Conservation (phyloP, 441 rosid genomes). For the Populus trichocarpa region DNA sequence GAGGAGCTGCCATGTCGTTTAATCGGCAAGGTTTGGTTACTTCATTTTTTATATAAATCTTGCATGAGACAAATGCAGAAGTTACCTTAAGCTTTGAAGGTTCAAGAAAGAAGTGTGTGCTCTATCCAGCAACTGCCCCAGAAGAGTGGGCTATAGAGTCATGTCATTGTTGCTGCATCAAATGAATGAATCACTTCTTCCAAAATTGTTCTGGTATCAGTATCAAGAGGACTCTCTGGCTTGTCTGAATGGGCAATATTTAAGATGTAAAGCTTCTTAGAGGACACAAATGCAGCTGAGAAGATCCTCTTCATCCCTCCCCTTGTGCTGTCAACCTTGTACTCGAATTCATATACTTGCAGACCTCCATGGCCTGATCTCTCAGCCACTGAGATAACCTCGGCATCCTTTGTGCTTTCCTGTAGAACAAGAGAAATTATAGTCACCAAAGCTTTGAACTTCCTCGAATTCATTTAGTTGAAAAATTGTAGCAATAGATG, state of each 20-base stretch:
- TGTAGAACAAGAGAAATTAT: conserved; percentile 18
- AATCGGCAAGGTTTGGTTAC: background rate
- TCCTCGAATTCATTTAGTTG: background rate
- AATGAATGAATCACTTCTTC: conserved; percentile 88
- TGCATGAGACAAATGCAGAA: background rate
- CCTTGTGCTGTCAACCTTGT: conserved; percentile 70
- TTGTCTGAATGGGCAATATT: conserved; percentile 71
- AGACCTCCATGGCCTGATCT: conserved; percentile 53
- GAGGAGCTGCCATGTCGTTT: background rate
- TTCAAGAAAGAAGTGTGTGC: background rate
- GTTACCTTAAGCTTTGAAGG: conserved; percentile 17
- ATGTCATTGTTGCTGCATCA: conserved; percentile 36
- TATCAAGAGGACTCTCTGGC: conserved; percentile 62
- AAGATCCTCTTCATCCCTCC: conserved; percentile 83
- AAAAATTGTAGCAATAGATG: background rate
- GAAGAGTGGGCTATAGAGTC: conserved; percentile 6
- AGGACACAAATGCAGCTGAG: conserved; percentile 74
- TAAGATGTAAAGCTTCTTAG: conserved; percentile 66
- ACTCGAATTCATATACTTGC: conserved; percentile 74
- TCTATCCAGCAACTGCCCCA: background rate
- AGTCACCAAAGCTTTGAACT: background rate
- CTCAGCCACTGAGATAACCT: conserved; percentile 60
- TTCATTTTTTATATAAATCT: background rate
- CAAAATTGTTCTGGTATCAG: conserved; percentile 44
- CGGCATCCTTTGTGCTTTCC: conserved; percentile 81